Conservation (phyloP, 768 basidiomycete genomes). For the Lactarius tabidus region DNA sequence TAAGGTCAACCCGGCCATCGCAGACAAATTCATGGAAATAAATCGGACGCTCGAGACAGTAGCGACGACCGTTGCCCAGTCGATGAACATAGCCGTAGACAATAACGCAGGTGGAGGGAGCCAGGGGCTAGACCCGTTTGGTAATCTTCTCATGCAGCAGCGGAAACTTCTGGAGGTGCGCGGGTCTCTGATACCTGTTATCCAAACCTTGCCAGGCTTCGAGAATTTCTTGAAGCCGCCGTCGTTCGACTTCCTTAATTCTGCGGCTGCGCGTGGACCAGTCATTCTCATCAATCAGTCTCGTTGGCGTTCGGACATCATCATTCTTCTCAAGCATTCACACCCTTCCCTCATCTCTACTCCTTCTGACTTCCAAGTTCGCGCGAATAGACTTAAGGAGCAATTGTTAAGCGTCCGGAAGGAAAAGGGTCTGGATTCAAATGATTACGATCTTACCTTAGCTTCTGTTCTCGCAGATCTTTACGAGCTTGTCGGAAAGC, state of each 20-base stretch:
- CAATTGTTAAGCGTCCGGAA: not conserved
- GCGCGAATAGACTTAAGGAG: not conserved
- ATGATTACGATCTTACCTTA: not conserved
- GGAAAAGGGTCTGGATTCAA: not conserved
- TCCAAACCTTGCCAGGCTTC: not conserved
- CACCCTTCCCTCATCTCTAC: conserved; percentile 43
- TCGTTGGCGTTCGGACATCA: not conserved
- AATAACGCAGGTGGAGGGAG: too few species aligned
- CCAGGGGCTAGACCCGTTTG: too few species aligned
- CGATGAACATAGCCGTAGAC: too few species aligned
- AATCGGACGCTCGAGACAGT: not conserved
- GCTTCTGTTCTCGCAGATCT: not conserved
- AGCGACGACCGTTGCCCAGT: not conserved
- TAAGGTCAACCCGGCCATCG: not conserved
- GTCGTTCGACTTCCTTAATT: not conserved
- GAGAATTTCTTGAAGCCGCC: not conserved
- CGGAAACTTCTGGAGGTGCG: too few species aligned
- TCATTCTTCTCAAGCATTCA: conserved; percentile 34
- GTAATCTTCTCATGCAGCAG: too few species aligned
- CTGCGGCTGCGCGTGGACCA: not conserved
- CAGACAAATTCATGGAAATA: not conserved
- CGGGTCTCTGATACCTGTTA: too few species aligned
- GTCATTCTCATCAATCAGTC: conserved; percentile 1
- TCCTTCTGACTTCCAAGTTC: not conserved
- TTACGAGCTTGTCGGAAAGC: conserved; percentile 5